Conservation (phyloP, 306 rosid species). For the Dalbergia cultrata region DNA sequence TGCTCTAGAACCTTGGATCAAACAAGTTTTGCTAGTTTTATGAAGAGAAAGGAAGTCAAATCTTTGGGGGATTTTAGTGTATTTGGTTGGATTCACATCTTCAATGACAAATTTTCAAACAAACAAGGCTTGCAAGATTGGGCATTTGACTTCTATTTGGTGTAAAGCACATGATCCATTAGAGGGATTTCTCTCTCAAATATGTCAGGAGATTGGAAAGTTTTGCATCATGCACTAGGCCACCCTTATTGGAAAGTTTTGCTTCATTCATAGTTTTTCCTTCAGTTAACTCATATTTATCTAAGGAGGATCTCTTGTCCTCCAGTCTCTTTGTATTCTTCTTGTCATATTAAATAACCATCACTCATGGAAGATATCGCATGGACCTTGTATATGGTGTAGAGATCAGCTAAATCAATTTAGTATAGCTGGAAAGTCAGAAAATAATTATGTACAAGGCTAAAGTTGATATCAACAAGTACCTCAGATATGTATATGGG, state of each 20-base stretch:
- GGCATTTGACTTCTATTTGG: not conserved
- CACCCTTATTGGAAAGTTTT: too few relatives aligned
- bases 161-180: not conserved
- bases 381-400: conserved; percentile 6
- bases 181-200: not conserved
- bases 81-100: not conserved
- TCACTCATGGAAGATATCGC: not conserved
- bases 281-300: too few relatives aligned
- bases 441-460: conserved; percentile 25
- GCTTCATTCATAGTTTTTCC: too few relatives aligned
- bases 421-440: not conserved
- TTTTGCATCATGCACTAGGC: too few relatives aligned
- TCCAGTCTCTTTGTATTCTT: too few relatives aligned
- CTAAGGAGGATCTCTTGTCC: too few relatives aligned
- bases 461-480: conserved; percentile 33
- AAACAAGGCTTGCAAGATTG: not conserved
- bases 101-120: not conserved
- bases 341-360: not conserved
- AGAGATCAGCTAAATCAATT: not conserved
- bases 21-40: too few relatives aligned
- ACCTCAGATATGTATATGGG: conserved; percentile 95
- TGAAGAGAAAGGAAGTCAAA: too few relatives aligned
- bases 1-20: too few relatives aligned
- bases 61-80: too few relatives aligned
- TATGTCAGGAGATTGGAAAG: not conserved